A percentile compares a stretch with the other conserved stretches of the same genome.
Conservation (phyloP, 2,329 filamentous ascomycete species). For the Paecilomyces fulvus region DNA sequence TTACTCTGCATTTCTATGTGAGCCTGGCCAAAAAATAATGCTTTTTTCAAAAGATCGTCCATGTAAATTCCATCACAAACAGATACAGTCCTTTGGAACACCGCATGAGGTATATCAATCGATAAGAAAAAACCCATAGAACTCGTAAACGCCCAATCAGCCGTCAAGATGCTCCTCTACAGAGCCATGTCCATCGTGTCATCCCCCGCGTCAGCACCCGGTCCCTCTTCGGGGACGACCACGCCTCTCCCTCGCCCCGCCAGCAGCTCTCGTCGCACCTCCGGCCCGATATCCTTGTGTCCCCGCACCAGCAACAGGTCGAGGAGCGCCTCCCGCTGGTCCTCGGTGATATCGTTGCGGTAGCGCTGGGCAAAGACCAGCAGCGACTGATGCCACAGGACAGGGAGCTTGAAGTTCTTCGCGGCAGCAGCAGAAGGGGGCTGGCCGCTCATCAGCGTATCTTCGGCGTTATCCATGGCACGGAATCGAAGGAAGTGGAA, state of each 20-base stretch:
- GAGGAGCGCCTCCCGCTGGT: constrained; percentile 82
- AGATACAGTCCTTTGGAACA: neutral
- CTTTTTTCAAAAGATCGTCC: neutral
- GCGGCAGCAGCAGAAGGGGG: constrained; percentile 36
- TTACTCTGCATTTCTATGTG: too few species aligned
- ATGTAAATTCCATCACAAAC: neutral
- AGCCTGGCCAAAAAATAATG: neutral
- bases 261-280: constrained; percentile 79
- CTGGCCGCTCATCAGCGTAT: constrained; percentile 35
- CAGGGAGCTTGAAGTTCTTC: constrained; percentile 61
- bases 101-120: neutral
- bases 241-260: constrained; percentile 81
- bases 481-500: constrained; percentile 95
- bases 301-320: constrained; percentile 79
- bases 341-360: constrained; percentile 91
- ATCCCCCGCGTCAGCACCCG: constrained; percentile 62
- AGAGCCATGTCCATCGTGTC: constrained; percentile 77
- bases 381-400: constrained; percentile 93
- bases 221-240: constrained; percentile 42
- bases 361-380: constrained; percentile 90
- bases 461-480: constrained; percentile 50
- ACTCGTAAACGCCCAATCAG: neutral
- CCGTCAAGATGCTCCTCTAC: constrained; percentile 10
- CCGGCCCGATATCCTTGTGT: constrained; percentile 81
- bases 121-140: neutral